phyloP scores from a whole-genome alignment of 78 protist genomes.

The Ministeria vibrans region DNA sequence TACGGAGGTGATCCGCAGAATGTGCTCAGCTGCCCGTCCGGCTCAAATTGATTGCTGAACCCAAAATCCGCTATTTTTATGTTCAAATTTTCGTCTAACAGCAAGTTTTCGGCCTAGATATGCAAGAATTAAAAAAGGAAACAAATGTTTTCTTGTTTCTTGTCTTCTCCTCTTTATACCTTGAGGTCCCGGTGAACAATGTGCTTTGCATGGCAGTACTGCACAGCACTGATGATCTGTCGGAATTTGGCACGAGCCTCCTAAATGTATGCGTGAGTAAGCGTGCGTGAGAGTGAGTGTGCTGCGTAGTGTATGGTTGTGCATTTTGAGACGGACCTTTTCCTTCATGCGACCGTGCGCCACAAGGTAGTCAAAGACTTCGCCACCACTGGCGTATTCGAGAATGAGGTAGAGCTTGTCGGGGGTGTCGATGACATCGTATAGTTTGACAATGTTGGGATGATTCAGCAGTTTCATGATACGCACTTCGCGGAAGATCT shows the following conservation, averaged over 20 bases:
- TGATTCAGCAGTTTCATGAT: conserved; percentile 70
- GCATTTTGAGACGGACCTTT: conserved; percentile 2
- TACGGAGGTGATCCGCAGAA: conserved; percentile 75
- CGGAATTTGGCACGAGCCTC: conserved; percentile 30
- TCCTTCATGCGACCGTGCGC: conserved; percentile 28
- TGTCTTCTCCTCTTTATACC: neutral
- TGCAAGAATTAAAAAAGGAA: neutral
- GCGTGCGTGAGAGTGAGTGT: too few species aligned
- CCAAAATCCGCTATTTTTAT: conserved; percentile 87
- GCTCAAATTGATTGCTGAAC: conserved; percentile 50
- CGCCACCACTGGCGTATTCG: conserved; percentile 71
- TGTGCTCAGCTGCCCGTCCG: conserved; percentile 63
- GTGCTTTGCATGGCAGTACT: conserved; percentile 51
- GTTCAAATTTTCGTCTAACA: conserved; percentile 75
- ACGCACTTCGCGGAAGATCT: conserved; percentile 65
- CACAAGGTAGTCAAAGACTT: conserved; percentile 44
- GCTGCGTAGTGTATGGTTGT: neutral
- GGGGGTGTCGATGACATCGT: conserved; percentile 79
- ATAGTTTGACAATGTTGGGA: conserved; percentile 63
- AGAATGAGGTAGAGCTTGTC: conserved; percentile 50
- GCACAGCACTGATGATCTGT: conserved; percentile 56
- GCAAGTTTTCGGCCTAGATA: conserved; percentile 67
- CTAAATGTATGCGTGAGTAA: too few species aligned
- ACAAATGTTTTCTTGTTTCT: neutral
- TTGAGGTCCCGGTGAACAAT: conserved; percentile 45